phyloP scores from a whole-genome alignment of 371 early-diverging fungal genomes.

The Mucor indicus region DNA sequence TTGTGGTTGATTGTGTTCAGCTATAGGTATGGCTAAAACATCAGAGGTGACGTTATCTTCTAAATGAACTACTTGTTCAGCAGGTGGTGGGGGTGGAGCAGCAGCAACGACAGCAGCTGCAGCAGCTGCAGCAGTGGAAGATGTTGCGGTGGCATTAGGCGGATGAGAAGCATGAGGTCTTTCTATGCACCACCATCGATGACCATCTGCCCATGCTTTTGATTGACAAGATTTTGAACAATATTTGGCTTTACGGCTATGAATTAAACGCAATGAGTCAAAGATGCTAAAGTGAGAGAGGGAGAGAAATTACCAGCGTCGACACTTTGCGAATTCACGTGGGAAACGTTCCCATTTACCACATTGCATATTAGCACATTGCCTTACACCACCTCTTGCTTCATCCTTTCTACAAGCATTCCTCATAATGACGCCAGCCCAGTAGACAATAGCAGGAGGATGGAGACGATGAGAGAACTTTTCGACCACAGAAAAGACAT shows the following conservation, averaged over 20 bases:
- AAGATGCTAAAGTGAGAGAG: not conserved
- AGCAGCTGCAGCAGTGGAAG: conserved; percentile 28
- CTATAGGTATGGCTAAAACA: conserved; percentile 28
- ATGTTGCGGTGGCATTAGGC: conserved; percentile 28
- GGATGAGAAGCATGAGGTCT: conserved; percentile 38
- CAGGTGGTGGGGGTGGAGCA: conserved; percentile 28
- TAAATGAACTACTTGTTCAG: conserved; percentile 34
- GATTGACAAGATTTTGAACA: conserved; percentile 74
- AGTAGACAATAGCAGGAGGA: conserved; percentile 66
- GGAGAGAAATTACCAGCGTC: conserved; percentile 49
- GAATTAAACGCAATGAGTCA: not conserved
- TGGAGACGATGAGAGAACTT: conserved; percentile 66
- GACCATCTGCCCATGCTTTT: conserved; percentile 76
- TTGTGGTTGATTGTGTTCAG: conserved; percentile 16
- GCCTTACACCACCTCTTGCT: conserved; percentile 62
- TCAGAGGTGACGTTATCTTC: conserved; percentile 23
- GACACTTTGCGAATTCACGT: conserved; percentile 79
- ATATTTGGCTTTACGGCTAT: conserved; percentile 71
- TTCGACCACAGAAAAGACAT: conserved; percentile 76
- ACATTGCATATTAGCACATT: conserved; percentile 75
- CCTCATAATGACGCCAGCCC: conserved; percentile 81
- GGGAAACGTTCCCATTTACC: conserved; percentile 73
- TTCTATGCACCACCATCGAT: conserved; percentile 79
- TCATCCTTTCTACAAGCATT: conserved; percentile 80
- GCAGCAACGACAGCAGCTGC: conserved; percentile 26